Conservation (phyloP, 208 protist species). For the Herpetomonas muscarum region DNA sequence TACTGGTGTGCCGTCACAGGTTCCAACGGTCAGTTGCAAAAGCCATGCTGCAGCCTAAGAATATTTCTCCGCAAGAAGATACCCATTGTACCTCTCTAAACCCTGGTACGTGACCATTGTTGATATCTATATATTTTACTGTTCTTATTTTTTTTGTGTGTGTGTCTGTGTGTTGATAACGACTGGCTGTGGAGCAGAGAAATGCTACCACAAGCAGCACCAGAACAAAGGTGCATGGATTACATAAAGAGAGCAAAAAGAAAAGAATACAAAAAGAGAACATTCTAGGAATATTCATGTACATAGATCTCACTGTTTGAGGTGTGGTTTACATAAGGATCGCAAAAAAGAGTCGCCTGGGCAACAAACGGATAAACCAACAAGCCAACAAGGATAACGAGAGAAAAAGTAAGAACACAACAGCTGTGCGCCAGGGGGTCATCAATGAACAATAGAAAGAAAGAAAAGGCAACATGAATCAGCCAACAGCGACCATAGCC, state of each 20-base stretch:
- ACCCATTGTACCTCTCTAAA: not conserved
- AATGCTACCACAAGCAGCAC: slow-evolving; percentile 7
- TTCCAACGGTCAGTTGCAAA: no score
- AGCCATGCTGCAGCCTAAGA: no score
- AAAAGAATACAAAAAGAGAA: slow-evolving; percentile 1
- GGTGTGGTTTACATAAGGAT: no score
- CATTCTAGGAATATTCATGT: not conserved
- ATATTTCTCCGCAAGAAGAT: no score
- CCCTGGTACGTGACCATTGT: not conserved
- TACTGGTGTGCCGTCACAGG: no score
- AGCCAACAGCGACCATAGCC: not conserved
- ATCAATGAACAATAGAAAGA: not conserved
- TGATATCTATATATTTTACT: slow-evolving; percentile 1
- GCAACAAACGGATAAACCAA: no score
- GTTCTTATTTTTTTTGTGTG: slow-evolving; percentile 2
- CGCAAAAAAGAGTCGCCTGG: slow-evolving; percentile 2
- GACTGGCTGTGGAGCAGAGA: not conserved
- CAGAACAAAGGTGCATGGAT: not conserved
- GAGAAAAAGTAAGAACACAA: not conserved
- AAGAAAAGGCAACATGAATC: not conserved
- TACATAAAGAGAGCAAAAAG: slow-evolving; percentile 3
- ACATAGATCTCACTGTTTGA: not conserved
- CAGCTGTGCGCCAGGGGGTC: not conserved
- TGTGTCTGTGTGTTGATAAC: not conserved
- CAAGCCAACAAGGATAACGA: no score